Base-by-base conservation (phyloP, 2,329 filamentous ascomycete genomes). In the Xylariales sp. region DNA sequence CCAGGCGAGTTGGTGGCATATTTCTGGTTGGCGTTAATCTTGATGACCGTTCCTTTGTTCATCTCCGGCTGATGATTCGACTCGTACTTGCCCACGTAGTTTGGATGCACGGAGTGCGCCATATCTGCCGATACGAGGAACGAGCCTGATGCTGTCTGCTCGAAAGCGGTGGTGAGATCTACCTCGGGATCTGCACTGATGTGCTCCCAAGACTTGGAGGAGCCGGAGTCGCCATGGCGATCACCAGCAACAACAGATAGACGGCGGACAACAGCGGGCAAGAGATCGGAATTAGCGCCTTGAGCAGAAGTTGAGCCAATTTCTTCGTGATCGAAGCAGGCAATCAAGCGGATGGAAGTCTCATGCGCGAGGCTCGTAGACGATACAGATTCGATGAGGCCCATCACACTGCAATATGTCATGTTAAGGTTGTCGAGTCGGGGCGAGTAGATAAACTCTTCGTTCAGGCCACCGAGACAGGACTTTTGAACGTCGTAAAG, bases 51-150 rank as follows among this genome's bases (percentile, higher is more conserved):
- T 42, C 51, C 51, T 63, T 88, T 87, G 75, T 98, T 98, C 78
- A 98, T 94, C 65, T 90, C 84, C 4, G 93, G 93, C 51, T 87
- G 80, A 68, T 98, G 93, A 54, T 88, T 86, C 25, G 80, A 66
- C 69, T 98, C 93, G 66, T 97, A 95, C 66, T 97, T 97, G 53
- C 70, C 80, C 4, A 82, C 76, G 62, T 96, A 98, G 70, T 98
- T 98, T 43, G 93, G 93, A 64, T 98, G 88, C 11, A 98, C 83
- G 4, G 86, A 86, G 69, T 98, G 93, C 1, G 93, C 90, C 93
- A 98, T 97, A 62, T 98, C 93, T 39, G 93, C 93, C 5, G 88
- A 95, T 48, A 98, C 76, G 45, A 98, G 80, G 75, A 98, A 96
- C 2, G 89, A 96, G 20, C 85, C 86, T 5, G 89, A 79, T 39